Evolutionary conservation across 179 eudicot species (phyloP), one percentile per base, ranked within the genome.

Genomic region (Vitellaria paradoxa): DNA sequence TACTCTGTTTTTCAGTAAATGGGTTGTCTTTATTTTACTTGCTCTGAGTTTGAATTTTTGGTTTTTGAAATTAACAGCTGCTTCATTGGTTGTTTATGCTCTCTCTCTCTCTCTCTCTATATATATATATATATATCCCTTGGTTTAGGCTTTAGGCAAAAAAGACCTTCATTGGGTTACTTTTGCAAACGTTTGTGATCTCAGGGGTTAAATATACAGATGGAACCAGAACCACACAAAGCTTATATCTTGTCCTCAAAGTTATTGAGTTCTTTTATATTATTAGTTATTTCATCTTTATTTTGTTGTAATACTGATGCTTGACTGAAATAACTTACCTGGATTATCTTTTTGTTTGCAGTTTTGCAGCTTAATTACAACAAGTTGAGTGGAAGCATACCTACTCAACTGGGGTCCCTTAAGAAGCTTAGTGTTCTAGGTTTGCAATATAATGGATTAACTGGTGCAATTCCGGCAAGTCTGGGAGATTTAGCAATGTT

Each of bases 341-440:
- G 24, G 49, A 42, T 72, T 55, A 5, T 72, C 75, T 76, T 10
- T 65, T 70, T 72, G 42, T 69, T 66, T 85, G 83, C 89, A 93
- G 97, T 93, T 74, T 68, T 93, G 84, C 97, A 93, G 85, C 87
- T 93, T 45, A 87, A 92, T 82, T 91, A 91, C 78, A 93, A 93
- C 85, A 85, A 91, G 85, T 81, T 93, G 70, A 83, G 75, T 23
- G 98, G 97, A 80, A 88, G 87, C 79, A 82, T 91, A 72, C 97
- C 98, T 30, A 85, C 90, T 72, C 89, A 90, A 77, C 82, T 93
- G 21, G 94, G 97, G 55, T 87, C 86, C 18, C 84, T 91, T 46
- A 89, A 85, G 89, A 86, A 91, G 83, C 98, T 93, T 26, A 84
- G 75, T 79, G 92, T 91, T 74, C 86, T 93, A 42, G 93, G 94